These are phyloP conservation scores for Lasiosphaeris hirsuta DNA, from an alignment of 495 filamentous ascomycete genomes.

Conservation along the genomic window DNA sequence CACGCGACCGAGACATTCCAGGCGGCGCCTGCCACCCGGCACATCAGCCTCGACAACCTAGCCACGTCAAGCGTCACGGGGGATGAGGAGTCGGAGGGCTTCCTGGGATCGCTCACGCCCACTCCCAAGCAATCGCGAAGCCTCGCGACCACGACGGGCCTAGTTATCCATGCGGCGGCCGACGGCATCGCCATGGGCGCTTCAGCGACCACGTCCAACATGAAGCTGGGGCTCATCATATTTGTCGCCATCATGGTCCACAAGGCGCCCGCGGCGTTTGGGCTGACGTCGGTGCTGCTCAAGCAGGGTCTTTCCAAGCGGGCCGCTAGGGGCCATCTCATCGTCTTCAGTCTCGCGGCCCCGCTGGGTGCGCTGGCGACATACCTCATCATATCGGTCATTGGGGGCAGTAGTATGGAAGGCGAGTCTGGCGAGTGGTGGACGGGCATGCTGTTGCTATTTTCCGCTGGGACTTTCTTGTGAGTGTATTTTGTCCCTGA, in stretches of 20 bases:
- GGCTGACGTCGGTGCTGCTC: conserved; percentile 80
- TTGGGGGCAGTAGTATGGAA: conserved; percentile 55
- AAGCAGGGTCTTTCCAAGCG: conserved; percentile 87
- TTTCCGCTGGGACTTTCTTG: conserved; percentile 94
- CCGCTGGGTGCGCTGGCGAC: conserved; percentile 82
- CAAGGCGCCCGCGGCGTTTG: conserved; percentile 95
- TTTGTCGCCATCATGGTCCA: conserved; percentile 97
- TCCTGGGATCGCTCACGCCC: conserved; percentile 48
- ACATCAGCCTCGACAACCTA: conserved; percentile 82
- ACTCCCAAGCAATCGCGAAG: conserved; percentile 50
- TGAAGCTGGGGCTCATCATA: conserved; percentile 77
- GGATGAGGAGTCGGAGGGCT: conserved; percentile 49
- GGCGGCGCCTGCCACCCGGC: conserved; percentile 49
- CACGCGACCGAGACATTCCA: conserved; percentile 57
- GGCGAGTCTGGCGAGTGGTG: conserved; percentile 63
- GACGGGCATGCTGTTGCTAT: conserved; percentile 87
- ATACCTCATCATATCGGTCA: conserved; percentile 69
- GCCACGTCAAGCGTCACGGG: conserved; percentile 43
- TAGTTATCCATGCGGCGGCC: conserved; percentile 96
- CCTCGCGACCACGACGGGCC: conserved; percentile 77
- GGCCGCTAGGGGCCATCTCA: conserved; percentile 75
- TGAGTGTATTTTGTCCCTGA: conserved; percentile 44
- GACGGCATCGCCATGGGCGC: conserved; percentile 95
- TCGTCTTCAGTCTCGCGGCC: conserved; percentile 88
- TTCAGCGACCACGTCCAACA: conserved; percentile 66